Conservation (phyloP, 2,329 filamentous ascomycete species). For the Aspergillus novoparasiticus region DNA sequence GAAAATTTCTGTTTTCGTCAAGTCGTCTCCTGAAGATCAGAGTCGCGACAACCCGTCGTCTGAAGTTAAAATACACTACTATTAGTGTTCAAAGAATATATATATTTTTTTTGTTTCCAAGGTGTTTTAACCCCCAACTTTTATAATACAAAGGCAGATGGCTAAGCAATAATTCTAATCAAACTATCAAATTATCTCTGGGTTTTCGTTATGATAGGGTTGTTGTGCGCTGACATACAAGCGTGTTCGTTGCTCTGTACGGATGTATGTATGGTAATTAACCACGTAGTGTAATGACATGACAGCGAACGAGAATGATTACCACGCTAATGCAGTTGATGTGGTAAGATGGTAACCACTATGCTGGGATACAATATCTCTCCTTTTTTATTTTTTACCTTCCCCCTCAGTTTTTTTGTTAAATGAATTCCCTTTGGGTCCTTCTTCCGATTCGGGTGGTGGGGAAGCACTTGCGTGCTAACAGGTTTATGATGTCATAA, state of each 20-base stretch:
- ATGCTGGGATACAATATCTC: slow-evolving; percentile 18
- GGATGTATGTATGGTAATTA: slow-evolving; percentile 15
- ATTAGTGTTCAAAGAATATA: background rate
- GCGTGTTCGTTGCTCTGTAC: background rate
- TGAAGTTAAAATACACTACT: background rate
- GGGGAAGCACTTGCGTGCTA: slow-evolving; percentile 18
- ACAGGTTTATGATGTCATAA: slow-evolving; percentile 25
- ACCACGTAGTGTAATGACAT: slow-evolving; percentile 9
- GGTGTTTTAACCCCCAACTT: background rate
- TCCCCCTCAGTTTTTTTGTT: background rate
- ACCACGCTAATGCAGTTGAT: slow-evolving; percentile 21
- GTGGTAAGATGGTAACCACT: slow-evolving; percentile 23
- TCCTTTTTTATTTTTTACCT: slow-evolving; percentile 4
- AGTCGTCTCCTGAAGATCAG: slow-evolving; percentile 31
- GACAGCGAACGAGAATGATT: slow-evolving; percentile 7
- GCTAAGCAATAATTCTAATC: background rate
- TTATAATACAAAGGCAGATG: background rate
- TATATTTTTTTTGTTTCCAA: background rate
- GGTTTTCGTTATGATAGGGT: background rate
- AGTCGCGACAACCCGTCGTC: slow-evolving; percentile 6
- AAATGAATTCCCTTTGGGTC: background rate
- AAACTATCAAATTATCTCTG: background rate
- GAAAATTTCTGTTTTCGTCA: background rate
- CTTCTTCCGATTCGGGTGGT: slow-evolving; percentile 7
- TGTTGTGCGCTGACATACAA: background rate